A percentile compares a stretch with the other conserved stretches of the same genome.
These are phyloP conservation scores for Volvox reticuliferus DNA, from an alignment of 139 green algal genomes.

Conservation along the genomic window DNA sequence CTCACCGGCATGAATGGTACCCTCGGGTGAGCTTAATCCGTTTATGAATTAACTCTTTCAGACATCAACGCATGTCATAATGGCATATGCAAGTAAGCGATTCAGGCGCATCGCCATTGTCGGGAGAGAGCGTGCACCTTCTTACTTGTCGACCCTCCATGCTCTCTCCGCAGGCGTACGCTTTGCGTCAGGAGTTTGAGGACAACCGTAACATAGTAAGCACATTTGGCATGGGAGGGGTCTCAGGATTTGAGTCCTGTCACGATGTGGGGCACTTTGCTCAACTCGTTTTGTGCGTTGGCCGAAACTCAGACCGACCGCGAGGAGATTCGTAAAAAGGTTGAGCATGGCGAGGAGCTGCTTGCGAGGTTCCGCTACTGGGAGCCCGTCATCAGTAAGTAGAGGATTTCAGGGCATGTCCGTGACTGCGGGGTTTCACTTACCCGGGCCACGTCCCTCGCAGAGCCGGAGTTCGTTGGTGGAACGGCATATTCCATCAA, in stretches of 20 bases:
- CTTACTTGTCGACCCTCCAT: background rate
- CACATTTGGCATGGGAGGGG: background rate
- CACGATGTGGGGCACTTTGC: background rate
- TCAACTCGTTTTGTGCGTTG: background rate
- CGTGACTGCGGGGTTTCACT: background rate
- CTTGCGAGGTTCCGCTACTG: conserved; percentile 64
- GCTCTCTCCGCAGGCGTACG: conserved; percentile 7
- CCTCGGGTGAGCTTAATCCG: conserved; percentile 34
- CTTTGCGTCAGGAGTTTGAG: conserved; percentile 63
- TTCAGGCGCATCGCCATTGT: background rate
- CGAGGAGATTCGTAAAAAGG: conserved; percentile 51
- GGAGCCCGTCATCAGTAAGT: conserved; percentile 66
- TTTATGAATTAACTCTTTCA: background rate
- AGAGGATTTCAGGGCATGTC: background rate
- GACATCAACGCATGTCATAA: background rate
- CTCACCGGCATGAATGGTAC: conserved; percentile 60
- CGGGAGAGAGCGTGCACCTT: no score
- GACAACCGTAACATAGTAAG: conserved; percentile 50
- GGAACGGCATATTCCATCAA: conserved; percentile 64
- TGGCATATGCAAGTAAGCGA: background rate
- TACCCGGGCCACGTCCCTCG: background rate
- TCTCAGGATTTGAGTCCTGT: background rate
- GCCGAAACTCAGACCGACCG: conserved; percentile 49
- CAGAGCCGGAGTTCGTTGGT: conserved; percentile 60
- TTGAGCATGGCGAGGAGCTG: conserved; percentile 65